Base-by-base conservation (phyloP, 2,329 filamentous ascomycete species). In the Cladosporium colombiae region DNA sequence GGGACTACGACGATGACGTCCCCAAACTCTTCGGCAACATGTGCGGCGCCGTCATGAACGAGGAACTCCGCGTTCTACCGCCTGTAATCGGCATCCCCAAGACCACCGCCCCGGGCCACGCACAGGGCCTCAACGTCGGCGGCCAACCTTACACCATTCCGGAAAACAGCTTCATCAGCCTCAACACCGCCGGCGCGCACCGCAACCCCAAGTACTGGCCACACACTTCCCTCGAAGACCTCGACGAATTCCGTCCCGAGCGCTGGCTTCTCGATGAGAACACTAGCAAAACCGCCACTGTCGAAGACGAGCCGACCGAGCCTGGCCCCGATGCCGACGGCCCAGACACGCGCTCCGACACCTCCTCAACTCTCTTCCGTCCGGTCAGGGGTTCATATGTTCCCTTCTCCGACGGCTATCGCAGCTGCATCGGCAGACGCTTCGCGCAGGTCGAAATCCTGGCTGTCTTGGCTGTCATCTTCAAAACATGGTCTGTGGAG, bases 141-240 rank as follows among this genome's bases (percentile, higher is more conserved):
- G 90, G 89, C 1, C 80, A 82, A 67, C 81, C 83, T 53, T 81
- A 86, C 72, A 80, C 83, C 1, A 76, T 92, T 16, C 90, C 91
- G 0, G 82, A 78, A 10, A 82, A 81, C 25, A 80, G 83, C 14
- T 77, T 82, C 62, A 80, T 93, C 67, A 83, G 81, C 3, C 75
- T 94, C 25, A 79, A 81, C 62, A 83, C 83, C 0, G 78, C 86
- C 5, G 83, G 82, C 6, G 81, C 82, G 2, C 89, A 92, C 62
- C 84, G 86, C 44, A 91, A 92, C 75, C 90, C 90, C 13, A 86
- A 84, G 58, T 88, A 89, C 76, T 94, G 91, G 91, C 90, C 90
- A 14, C 74, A 76, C 65, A 74, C 73, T 4, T 74, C 76, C 0
- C 74, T 77, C 35, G 76, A 85, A 59, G 90, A 93, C 70, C 77